Evolutionary conservation across 352 stramenopile genomes (phyloP).

Genomic region (Globisporangium barbulae): DNA sequence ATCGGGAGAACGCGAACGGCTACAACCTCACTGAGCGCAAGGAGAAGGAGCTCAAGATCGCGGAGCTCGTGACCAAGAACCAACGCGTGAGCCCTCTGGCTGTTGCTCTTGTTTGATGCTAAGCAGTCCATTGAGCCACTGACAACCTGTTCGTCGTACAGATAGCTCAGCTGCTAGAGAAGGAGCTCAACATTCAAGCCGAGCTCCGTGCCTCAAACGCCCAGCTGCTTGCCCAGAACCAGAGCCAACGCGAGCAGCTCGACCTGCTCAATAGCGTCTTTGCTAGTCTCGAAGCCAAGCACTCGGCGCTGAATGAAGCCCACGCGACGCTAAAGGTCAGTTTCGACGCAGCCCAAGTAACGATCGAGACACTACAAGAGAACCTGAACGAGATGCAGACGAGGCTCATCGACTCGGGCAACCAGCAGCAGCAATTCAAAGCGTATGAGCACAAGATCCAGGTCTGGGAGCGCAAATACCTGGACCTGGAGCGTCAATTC

Average conservation of each 20-base stretch:
- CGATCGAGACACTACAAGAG: conserved; percentile 31
- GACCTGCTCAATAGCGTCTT: conserved; percentile 38
- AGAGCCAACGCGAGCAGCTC: conserved; percentile 32
- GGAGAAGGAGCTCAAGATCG: conserved; percentile 62
- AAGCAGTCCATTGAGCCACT: background rate
- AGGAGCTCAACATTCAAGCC: conserved; percentile 37
- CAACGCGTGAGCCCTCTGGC: conserved; percentile 33
- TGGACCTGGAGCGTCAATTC: conserved; percentile 29
- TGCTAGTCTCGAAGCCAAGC: conserved; percentile 34
- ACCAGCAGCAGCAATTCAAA: conserved; percentile 23
- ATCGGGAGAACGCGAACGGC: conserved; percentile 47
- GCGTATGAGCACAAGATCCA: conserved; percentile 44
- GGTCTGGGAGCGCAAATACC: conserved; percentile 31
- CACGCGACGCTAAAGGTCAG: conserved; percentile 28
- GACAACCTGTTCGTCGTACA: conserved; percentile 11
- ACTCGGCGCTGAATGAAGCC: conserved; percentile 25
- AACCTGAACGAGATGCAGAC: conserved; percentile 28
- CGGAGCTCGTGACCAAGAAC: conserved; percentile 56
- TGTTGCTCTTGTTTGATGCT: background rate
- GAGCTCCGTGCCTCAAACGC: conserved; percentile 27
- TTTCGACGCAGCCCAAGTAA: conserved; percentile 28
- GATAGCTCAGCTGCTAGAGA: conserved; percentile 52
- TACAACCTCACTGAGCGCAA: conserved; percentile 57
- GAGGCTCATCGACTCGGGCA: conserved; percentile 20
- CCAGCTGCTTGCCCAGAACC: conserved; percentile 26